Base-by-base conservation (phyloP, 1,284 basidiomycete genomes). In the Leccinum pachyderme region DNA sequence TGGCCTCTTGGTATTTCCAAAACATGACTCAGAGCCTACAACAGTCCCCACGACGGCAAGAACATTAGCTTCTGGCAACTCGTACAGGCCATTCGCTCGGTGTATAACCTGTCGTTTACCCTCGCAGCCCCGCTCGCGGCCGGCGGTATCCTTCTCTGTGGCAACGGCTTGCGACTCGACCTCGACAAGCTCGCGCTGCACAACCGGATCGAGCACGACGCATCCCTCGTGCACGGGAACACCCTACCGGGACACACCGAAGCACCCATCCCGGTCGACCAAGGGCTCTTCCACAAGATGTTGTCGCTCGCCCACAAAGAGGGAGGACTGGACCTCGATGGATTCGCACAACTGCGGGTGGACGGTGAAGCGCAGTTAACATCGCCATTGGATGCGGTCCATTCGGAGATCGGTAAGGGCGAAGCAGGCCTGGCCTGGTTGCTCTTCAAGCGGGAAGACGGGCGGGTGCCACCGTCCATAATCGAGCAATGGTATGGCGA, bases 371-470 rank as follows among this genome's bases (percentile, higher is more conserved):
- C 69, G 43, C 65, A 72, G 41, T 53, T 85, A 72, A 73, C 72
- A n/a, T 64, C 65, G 8, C 74, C 74, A 3, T 65, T 87, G 25
- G 74, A 77, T 57, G 48, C 35, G 1, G n/a, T 82, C 22, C 83
- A 83, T 57, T 73, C 76, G 3, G 76, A 79, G 62, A 80, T 88
- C 51, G 81, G 85, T 13, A 75, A 80, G 32, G 87, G 86, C 28
- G 86, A 88, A 68, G 76, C 72, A 51, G 77, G 73, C 5, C 61
- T 82, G 29, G 67, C 68, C 3, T 82, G 79, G 79, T 62, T 76
- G 39, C 68, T 79, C 9, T 68, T 81, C 61, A 73, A 71, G 28
- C 43, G 49, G 15, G 66, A 66, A 6, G 56, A 64, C 9, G 73
- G 68, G 3, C 64, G 72, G 0, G 71, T 74, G 12, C 76, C 79